Conservation (phyloP, 345 rosid genomes). For the Odontarrhena argentea region DNA sequence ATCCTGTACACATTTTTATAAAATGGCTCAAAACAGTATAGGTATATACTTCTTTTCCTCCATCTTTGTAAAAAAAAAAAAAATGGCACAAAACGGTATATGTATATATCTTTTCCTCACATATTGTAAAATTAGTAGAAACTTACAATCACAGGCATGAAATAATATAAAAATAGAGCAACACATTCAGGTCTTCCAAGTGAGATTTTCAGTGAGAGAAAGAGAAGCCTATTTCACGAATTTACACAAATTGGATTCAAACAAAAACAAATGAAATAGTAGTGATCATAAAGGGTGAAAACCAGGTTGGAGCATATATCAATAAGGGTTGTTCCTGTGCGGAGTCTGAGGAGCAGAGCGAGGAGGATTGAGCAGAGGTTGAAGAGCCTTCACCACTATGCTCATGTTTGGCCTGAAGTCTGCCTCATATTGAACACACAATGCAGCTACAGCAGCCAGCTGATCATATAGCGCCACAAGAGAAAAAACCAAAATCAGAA, state of each 20-base stretch:
- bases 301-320: conserved; percentile 17
- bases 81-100: conserved; percentile 2
- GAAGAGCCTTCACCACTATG: conserved; percentile 82
- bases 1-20: too few relatives aligned
- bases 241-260: conserved; percentile 38
- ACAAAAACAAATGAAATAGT: conserved; percentile 44
- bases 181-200: conserved; percentile 26
- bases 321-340: conserved; percentile 37
- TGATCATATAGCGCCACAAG: conserved; percentile 39
- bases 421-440: conserved; percentile 79
- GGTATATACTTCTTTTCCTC: too few relatives aligned
- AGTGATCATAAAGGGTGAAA: conserved; percentile 30
- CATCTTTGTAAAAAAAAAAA: too few relatives aligned
- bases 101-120: conserved; percentile 21
- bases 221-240: conserved; percentile 38
- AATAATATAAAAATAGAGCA: conserved; percentile 22
- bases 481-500: conserved; percentile 22
- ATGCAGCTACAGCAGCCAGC: conserved; percentile 83
- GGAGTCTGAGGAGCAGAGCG: conserved; percentile 47
- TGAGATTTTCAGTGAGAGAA: conserved; percentile 26
- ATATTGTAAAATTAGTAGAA: conserved; percentile 23
- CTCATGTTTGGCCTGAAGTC: conserved; percentile 88
- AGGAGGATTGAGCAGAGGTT: conserved; percentile 72
- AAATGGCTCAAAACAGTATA: too few relatives aligned
- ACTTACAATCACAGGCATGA: conserved; percentile 25